A percentile compares a stretch with the other conserved stretches of the same genome.
Conservation (phyloP, 139 green algal genomes). For the Trebouxia sp. region DNA sequence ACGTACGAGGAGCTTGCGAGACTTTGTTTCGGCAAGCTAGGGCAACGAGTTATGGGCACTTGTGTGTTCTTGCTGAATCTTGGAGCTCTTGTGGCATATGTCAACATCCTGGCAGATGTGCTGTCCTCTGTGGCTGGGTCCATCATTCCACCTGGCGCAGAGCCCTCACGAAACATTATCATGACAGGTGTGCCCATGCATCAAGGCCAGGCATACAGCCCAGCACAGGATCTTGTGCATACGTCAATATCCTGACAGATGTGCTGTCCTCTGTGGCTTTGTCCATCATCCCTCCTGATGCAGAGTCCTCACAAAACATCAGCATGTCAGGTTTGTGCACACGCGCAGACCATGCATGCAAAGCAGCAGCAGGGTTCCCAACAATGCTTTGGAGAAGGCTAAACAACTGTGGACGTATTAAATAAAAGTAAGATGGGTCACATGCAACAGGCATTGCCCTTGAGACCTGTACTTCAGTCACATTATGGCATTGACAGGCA, state of each 20-base stretch:
- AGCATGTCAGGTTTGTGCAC: slow-evolving; percentile 59
- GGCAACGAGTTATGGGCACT: slow-evolving; percentile 29
- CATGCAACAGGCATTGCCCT: no score
- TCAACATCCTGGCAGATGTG: slow-evolving; percentile 84
- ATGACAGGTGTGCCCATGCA: slow-evolving; percentile 39
- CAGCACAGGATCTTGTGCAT: no score
- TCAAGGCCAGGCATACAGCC: neutral
- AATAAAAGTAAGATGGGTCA: no score
- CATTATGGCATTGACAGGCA: no score
- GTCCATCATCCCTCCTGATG: slow-evolving; percentile 76
- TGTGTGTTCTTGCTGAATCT: slow-evolving; percentile 52
- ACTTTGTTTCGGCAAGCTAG: slow-evolving; percentile 39
- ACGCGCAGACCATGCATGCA: no score
- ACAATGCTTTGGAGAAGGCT: no score
- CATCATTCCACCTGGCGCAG: slow-evolving; percentile 78
- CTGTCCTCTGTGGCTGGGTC: slow-evolving; percentile 70
- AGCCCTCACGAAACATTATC: slow-evolving; percentile 70
- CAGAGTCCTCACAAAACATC: slow-evolving; percentile 67
- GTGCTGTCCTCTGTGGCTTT: slow-evolving; percentile 64
- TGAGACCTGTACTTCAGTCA: no score
- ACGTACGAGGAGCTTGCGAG: slow-evolving; percentile 72
- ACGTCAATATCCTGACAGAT: slow-evolving; percentile 83
- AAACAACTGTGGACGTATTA: no score
- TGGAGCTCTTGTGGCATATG: slow-evolving; percentile 70
- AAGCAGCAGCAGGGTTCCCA: no score